Evolutionary conservation across 2,329 filamentous ascomycete species (phyloP).

Genomic region (Aureobasidium vineae): DNA sequence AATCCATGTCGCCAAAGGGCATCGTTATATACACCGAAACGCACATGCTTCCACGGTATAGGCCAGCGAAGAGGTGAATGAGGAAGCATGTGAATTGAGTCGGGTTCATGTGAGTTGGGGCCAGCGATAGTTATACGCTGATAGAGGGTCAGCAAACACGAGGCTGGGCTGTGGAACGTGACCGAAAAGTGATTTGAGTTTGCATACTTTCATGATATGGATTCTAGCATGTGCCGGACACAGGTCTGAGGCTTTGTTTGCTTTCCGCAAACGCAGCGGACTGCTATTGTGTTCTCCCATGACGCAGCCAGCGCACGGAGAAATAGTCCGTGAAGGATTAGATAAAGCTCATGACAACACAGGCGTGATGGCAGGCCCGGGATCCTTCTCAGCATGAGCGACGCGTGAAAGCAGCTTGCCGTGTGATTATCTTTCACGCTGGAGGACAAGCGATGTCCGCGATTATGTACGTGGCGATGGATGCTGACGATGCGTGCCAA

Average conservation of each 20-base stretch:
- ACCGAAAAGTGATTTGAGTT: constrained; percentile 2
- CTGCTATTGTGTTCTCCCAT: background rate
- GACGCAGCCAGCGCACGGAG: background rate
- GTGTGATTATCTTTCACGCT: background rate
- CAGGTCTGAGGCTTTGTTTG: constrained; percentile 1
- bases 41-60: constrained; percentile 6
- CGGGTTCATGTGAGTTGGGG: background rate
- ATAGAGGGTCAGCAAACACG: background rate
- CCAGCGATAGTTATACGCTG: constrained; percentile 1
- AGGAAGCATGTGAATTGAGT: background rate
- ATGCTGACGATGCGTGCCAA: background rate
- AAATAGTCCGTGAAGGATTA: background rate
- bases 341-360: background rate
- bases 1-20: background rate
- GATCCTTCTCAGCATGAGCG: background rate
- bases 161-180: background rate
- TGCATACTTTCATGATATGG: background rate
- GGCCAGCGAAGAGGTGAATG: background rate
- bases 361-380: background rate
- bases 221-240: background rate
- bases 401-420: background rate
- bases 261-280: background rate
- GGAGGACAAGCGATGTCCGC: background rate
- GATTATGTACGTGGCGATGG: background rate
- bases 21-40: background rate